These are phyloP conservation scores for Paramecium sexaurelia DNA, from an alignment of 73 alveolate species.

Conservation along the genomic window DNA sequence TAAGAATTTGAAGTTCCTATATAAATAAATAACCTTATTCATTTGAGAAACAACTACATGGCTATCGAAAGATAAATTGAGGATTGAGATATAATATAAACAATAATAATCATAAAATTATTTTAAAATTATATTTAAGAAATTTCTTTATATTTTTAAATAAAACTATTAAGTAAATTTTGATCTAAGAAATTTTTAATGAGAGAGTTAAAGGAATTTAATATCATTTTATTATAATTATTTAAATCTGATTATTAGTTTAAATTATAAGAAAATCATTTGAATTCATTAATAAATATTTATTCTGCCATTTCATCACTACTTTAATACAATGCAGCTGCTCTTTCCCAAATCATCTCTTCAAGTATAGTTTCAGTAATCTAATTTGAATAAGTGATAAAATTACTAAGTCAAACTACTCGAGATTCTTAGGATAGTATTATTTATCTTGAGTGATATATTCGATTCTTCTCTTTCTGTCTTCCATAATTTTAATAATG, in stretches of 20 bases:
- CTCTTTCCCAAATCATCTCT: conserved; percentile 31
- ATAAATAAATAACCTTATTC: too few species aligned
- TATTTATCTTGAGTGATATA: neutral
- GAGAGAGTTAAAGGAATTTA: too few species aligned
- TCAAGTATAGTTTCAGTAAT: conserved; percentile 16
- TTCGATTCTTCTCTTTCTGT: neutral
- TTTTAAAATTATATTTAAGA: too few species aligned
- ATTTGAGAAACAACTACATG: too few species aligned
- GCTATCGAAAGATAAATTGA: too few species aligned
- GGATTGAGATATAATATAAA: too few species aligned
- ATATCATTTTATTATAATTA: too few species aligned
- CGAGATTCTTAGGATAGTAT: neutral
- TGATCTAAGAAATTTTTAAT: too few species aligned
- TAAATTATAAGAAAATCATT: neutral
- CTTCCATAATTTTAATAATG: conserved; percentile 20
- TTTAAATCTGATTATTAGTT: neutral
- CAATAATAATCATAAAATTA: too few species aligned
- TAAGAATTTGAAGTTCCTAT: too few species aligned
- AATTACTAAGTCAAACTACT: neutral
- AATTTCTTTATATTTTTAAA: too few species aligned
- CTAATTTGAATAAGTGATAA: neutral
- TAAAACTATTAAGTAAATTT: too few species aligned
- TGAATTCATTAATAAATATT: conserved; percentile 55
- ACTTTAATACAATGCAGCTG: neutral
- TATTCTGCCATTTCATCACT: conserved; percentile 56